Base-by-base conservation (phyloP, 179 eudicot species). In the Pouteria campechiana region DNA sequence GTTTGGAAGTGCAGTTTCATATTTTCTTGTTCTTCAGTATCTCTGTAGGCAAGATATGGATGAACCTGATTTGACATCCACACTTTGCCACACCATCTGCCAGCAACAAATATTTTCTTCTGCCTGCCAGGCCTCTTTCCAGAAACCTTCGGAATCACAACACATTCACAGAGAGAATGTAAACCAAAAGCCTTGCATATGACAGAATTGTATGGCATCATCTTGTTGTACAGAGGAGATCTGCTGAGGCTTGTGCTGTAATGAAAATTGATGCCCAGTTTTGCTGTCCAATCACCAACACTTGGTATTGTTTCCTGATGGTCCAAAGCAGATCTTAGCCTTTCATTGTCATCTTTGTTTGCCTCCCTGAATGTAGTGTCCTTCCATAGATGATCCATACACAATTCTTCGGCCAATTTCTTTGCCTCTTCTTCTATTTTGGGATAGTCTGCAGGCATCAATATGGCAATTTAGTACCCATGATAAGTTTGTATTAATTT, bases 31-130 rank as follows among this genome's bases (percentile, higher is more conserved):
- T 72, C 64, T 9, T 43, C 51, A 6, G 23, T 6, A 68, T 78
- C 93, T 41, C 57, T 67, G 46, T 67, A 67, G 45, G 71, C 67
- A 32, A 88, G 60, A 54, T 84, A 60, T 12, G 93, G 85, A 50
- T 88, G 97, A 61, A 81, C 97, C 52, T 88, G 93, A 61, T 65
- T 85, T 0, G 97, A 78, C 93, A 81, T 88, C 97, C 95, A 88
- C 27, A 85, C 95, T 81, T 69, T 88, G 34, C 97, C 97, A 32
- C 97, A 88, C 97, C 95, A 88, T 69, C 70, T 84, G 35, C 97
- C 97, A 14, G 85, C 95, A 58, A 85, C 69, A 13, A 73, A 63
- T 15, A 75, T 59, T 45, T 77, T 85, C 50, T 63, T 86, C 71
- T 78, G 98, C 64, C 70, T 73, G 16, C 81, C 74, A 32, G 60